A percentile compares a stretch with the other conserved stretches of the same genome.
Evolutionary conservation across 179 eudicot species (phyloP).

Genomic region (Silene noctiflora): DNA sequence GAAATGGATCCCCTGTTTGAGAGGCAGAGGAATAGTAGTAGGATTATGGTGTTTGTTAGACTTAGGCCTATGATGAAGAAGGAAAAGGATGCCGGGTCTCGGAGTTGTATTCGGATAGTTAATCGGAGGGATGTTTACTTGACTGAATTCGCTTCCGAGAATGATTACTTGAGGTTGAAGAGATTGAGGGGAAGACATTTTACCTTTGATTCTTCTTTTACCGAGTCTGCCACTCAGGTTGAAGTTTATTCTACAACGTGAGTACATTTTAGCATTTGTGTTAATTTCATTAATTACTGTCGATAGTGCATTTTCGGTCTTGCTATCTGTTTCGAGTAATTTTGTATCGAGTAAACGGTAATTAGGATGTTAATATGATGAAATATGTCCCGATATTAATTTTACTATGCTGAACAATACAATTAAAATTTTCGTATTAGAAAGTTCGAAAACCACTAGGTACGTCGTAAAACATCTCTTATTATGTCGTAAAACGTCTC

Average conservation of each 20-base stretch:
- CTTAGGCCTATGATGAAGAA: conserved; percentile 77
- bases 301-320: too few species aligned
- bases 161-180: conserved; percentile 79
- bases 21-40: conserved; percentile 30
- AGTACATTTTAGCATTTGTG: conserved; percentile 28
- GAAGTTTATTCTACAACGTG: conserved; percentile 85
- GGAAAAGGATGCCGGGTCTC: conserved; percentile 61
- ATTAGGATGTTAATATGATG: too few species aligned
- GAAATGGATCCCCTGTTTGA: conserved; percentile 38
- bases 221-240: conserved; percentile 61
- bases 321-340: too few species aligned
- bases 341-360: too few species aligned
- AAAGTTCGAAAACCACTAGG: too few species aligned
- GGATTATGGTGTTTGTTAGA: conserved; percentile 81
- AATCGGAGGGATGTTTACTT: conserved; percentile 73
- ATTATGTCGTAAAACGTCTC: too few species aligned
- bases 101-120: conserved; percentile 60
- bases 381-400: too few species aligned
- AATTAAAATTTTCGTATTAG: too few species aligned
- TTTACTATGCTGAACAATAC: too few species aligned
- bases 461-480: too few species aligned
- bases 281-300: background rate
- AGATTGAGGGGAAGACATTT: conserved; percentile 86
- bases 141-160: conserved; percentile 66
- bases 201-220: conserved; percentile 74